Evolutionary conservation across 2,329 filamentous ascomycete genomes (phyloP).

Genomic region (Fusarium sp.): DNA sequence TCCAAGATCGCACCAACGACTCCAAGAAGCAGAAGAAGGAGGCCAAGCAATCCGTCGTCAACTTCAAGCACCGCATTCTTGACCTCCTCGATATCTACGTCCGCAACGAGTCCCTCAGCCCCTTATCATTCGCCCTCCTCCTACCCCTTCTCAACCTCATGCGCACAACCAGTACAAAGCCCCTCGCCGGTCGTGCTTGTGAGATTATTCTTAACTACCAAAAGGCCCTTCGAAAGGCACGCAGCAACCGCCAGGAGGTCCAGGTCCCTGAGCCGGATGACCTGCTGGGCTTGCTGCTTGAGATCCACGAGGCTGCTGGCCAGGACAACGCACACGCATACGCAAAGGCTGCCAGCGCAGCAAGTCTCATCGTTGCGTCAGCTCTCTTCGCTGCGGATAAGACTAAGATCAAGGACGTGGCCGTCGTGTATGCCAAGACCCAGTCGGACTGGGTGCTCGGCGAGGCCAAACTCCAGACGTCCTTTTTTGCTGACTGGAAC

Average conservation of each 20-base stretch:
- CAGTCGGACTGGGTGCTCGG: constrained; percentile 71
- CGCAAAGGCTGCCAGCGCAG: constrained; percentile 80
- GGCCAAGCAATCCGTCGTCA: constrained; percentile 89
- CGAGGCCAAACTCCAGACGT: constrained; percentile 72
- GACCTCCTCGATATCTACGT: constrained; percentile 90
- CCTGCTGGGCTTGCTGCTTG: constrained; percentile 72
- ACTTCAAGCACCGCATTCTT: constrained; percentile 94
- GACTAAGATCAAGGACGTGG: constrained; percentile 67
- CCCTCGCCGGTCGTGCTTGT: constrained; percentile 80
- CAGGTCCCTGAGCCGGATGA: constrained; percentile 59
- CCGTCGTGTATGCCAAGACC: constrained; percentile 75
- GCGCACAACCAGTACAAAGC: constrained; percentile 82
- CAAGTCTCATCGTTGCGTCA: constrained; percentile 77
- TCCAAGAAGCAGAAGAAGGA: constrained; percentile 90
- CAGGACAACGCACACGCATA: constrained; percentile 78
- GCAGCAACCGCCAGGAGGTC: constrained; percentile 59
- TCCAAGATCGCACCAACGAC: constrained; percentile 69
- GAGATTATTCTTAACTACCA: constrained; percentile 82
- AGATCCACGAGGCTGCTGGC: constrained; percentile 78
- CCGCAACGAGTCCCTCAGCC: constrained; percentile 80
- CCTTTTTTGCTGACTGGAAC: constrained; percentile 80
- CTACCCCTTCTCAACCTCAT: constrained; percentile 83
- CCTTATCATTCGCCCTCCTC: constrained; percentile 78
- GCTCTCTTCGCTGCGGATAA: constrained; percentile 71
- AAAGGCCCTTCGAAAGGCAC: constrained; percentile 74